Conservation (phyloP, 2,329 filamentous ascomycete genomes). For the Fusarium chaquense region DNA sequence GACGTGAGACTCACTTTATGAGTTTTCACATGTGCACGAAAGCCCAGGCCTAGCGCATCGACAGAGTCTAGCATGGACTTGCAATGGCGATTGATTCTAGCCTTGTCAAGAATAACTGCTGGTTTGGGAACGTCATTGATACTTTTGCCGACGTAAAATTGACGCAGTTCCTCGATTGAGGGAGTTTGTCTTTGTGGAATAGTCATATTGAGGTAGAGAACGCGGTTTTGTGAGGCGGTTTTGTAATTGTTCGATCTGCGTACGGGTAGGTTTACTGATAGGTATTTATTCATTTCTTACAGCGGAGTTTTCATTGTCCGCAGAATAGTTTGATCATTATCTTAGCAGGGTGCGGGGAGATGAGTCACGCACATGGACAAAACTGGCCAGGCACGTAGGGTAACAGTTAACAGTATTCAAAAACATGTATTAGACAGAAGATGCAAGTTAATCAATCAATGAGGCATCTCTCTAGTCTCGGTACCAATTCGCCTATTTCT, state of each 20-base stretch:
- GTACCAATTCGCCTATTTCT: too few relatives aligned
- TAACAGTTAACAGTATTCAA: too few relatives aligned
- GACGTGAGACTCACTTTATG: constrained; percentile 63
- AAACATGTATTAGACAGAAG: too few relatives aligned
- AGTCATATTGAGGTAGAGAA: constrained; percentile 14
- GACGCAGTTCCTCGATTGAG: constrained; percentile 20
- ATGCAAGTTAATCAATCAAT: too few relatives aligned
- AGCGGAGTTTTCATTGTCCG: neutral
- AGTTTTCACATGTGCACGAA: constrained; percentile 74
- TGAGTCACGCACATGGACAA: neutral
- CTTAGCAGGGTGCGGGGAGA: neutral
- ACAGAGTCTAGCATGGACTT: constrained; percentile 66
- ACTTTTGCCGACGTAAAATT: constrained; percentile 47
- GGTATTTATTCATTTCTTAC: neutral
- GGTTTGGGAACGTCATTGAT: constrained; percentile 62
- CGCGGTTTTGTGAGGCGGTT: too few relatives aligned
- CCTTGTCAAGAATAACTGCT: constrained; percentile 66
- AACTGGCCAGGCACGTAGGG: too few relatives aligned
- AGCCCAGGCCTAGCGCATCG: constrained; percentile 62
- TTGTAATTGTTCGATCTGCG: too few relatives aligned
- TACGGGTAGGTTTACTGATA: neutral
- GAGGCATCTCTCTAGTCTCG: too few relatives aligned
- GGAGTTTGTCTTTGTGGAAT: constrained; percentile 40
- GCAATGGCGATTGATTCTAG: constrained; percentile 67
- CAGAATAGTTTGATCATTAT: neutral